phyloP scores from a whole-genome alignment of 2,329 filamentous ascomycete species.

The Colletotrichum sp. region DNA sequence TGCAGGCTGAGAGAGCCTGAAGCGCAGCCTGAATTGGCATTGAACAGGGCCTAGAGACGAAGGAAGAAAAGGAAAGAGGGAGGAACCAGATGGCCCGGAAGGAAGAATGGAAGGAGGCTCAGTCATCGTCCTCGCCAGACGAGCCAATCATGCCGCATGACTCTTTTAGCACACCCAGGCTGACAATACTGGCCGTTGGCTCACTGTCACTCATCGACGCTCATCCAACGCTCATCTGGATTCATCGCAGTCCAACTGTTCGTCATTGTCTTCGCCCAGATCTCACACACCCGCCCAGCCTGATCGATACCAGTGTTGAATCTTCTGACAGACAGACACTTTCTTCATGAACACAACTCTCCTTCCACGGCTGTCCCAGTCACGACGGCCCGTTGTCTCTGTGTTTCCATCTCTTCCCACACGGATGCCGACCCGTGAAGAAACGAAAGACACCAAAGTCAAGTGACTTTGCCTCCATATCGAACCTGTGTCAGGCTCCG shows the following conservation, averaged over 20 bases:
- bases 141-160: not conserved
- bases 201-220: not conserved
- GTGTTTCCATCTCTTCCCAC: not conserved
- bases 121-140: not conserved
- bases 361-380: not conserved
- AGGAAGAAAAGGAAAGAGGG: not conserved
- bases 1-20: not conserved
- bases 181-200: not conserved
- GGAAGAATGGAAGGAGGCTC: not conserved
- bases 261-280: not conserved
- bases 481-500: not conserved
- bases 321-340: not conserved
- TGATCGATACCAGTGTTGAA: not conserved
- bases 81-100: not conserved
- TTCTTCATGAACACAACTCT: not conserved
- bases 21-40: not conserved
- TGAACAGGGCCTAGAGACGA: not conserved
- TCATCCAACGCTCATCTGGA: not conserved
- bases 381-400: conserved; percentile 11
- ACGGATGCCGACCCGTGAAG: conserved; percentile 1
- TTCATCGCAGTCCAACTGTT: not conserved
- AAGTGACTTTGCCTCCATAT: conserved; percentile 6
- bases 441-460: not conserved
- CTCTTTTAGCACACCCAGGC: not conserved
- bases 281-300: not conserved